Percentiles rank a stretch among this genome's conserved stretches.
Evolutionary conservation across 2,329 filamentous ascomycete genomes (phyloP).

Genomic region (Fusarium subglutinans): DNA sequence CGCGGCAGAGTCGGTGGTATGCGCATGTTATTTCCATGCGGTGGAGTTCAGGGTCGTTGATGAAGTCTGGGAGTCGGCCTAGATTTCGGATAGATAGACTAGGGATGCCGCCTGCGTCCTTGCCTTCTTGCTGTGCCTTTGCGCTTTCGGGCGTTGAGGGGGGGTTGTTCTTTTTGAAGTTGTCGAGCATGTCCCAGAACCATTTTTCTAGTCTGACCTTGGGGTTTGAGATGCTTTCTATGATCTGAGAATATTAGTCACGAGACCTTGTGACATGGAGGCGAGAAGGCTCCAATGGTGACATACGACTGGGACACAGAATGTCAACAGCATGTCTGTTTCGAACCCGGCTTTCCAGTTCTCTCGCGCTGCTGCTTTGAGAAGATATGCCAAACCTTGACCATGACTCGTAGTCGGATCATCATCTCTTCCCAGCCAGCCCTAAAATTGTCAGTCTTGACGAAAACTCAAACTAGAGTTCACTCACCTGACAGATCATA

Average conservation of each 20-base stretch:
- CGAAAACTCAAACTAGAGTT: fast-evolving
- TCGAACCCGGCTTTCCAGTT: slow-evolving; percentile 43
- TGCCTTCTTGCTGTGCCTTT: neutral
- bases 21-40: slow-evolving; percentile 31
- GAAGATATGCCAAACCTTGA: slow-evolving; percentile 46
- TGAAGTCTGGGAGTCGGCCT: slow-evolving; percentile 25
- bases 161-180: slow-evolving; percentile 21
- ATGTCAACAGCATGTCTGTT: slow-evolving; percentile 42
- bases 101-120: slow-evolving; percentile 14
- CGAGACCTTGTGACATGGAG: no score
- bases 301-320: slow-evolving; percentile 46
- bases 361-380: slow-evolving; percentile 40
- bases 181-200: slow-evolving; percentile 37
- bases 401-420: slow-evolving; percentile 43
- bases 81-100: slow-evolving; percentile 26
- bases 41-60: slow-evolving; percentile 27
- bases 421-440: slow-evolving; percentile 45
- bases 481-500: slow-evolving; percentile 48
- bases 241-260: slow-evolving; percentile 31
- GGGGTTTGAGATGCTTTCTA: slow-evolving; percentile 45
- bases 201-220: slow-evolving; percentile 27
- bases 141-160: neutral
- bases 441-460: slow-evolving; percentile 14
- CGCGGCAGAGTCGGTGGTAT: slow-evolving; percentile 22
- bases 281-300: no score